Evolutionary conservation across 257 asterid species (phyloP).

Genomic region (Coffea canephora): DNA sequence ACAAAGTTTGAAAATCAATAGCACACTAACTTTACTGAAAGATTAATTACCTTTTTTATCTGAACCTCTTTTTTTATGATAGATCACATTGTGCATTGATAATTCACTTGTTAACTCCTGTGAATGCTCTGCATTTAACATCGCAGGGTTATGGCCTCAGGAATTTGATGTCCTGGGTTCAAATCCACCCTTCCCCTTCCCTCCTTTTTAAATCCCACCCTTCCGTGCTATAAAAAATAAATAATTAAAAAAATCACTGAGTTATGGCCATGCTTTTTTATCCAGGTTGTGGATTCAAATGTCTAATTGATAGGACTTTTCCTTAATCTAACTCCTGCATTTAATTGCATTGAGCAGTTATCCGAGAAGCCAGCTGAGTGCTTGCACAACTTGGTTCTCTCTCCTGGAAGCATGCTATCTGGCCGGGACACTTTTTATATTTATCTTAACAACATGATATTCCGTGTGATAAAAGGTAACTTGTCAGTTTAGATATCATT

Average conservation of each 20-base stretch:
- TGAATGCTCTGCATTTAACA: background rate
- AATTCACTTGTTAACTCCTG: background rate
- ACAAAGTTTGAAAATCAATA: background rate
- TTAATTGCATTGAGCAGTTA: conserved; percentile 51
- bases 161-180: no score
- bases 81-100: background rate
- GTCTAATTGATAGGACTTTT: background rate
- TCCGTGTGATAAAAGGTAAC: conserved; percentile 37
- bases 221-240: no score
- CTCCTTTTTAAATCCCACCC: no score
- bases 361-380: conserved; percentile 59
- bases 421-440: conserved; percentile 40
- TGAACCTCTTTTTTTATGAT: background rate
- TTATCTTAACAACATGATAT: conserved; percentile 42
- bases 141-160: no score
- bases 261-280: background rate
- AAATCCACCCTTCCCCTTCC: no score
- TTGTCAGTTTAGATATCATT: background rate
- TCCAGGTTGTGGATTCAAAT: background rate
- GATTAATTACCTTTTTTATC: no score
- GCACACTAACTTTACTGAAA: no score
- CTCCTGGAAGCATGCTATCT: conserved; percentile 42
- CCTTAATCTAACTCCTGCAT: background rate
- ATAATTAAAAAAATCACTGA: background rate
- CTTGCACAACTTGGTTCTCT: conserved; percentile 47